Percentiles rank a stretch among this genome's conserved stretches.
Evolutionary conservation across 495 filamentous ascomycete species (phyloP).

Genomic region (Talaromyces trachyspermus): DNA sequence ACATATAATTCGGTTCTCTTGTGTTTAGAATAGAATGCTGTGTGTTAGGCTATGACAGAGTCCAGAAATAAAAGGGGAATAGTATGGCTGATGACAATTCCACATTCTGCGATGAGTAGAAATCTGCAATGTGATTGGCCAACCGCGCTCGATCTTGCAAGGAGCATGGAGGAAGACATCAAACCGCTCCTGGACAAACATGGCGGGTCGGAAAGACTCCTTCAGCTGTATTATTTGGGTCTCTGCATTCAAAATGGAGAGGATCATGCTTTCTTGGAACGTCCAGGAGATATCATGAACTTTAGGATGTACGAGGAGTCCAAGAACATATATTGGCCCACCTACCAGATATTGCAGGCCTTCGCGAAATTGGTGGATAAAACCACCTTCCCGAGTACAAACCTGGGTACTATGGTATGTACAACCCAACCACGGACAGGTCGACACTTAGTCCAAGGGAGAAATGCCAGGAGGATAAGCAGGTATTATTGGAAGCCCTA

Average conservation of each 20-base stretch:
- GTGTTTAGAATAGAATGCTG: too few species aligned
- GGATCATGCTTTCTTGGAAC: constrained; percentile 7
- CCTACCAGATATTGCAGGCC: constrained; percentile 14
- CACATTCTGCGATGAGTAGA: too few species aligned
- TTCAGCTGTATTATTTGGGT: constrained; percentile 15
- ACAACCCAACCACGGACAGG: constrained; percentile 23
- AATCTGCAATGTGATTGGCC: too few species aligned
- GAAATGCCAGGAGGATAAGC: constrained; percentile 24
- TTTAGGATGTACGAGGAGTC: constrained; percentile 26
- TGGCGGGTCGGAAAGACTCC: constrained; percentile 14
- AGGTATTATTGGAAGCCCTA: constrained; percentile 22
- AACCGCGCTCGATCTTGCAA: constrained; percentile 34
- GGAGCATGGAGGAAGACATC: constrained; percentile 27
- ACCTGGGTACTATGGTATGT: constrained; percentile 22
- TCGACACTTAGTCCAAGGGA: constrained; percentile 15
- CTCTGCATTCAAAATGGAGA: constrained; percentile 18
- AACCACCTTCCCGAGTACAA: constrained; percentile 17
- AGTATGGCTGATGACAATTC: too few species aligned
- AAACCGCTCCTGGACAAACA: constrained; percentile 17
- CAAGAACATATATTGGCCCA: constrained; percentile 13
- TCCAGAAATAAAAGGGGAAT: too few species aligned
- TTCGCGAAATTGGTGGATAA: constrained; percentile 15
- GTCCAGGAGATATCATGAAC: constrained; percentile 15
- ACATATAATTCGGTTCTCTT: too few species aligned
- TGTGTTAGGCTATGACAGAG: too few species aligned